These are phyloP conservation scores for Trichoderma sp. DNA, from an alignment of 2,329 filamentous ascomycete genomes.

Conservation along the genomic window DNA sequence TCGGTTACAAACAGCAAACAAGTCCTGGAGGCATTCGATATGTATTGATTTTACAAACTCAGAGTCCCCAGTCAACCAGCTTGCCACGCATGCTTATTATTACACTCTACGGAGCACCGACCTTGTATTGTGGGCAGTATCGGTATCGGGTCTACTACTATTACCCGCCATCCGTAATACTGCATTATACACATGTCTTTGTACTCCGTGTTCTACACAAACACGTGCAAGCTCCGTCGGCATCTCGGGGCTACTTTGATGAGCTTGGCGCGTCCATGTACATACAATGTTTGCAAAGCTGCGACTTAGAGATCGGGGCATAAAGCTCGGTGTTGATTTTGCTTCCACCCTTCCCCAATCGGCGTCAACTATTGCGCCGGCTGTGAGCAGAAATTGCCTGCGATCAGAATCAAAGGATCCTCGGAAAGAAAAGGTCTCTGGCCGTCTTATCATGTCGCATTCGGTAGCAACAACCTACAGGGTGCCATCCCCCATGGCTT, in stretches of 20 bases:
- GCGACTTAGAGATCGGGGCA: background rate
- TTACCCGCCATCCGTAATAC: background rate
- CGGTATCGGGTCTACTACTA: background rate
- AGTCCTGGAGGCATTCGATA: background rate
- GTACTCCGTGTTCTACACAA: background rate
- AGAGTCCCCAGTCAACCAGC: background rate
- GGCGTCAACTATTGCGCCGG: background rate
- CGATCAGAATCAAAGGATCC: background rate
- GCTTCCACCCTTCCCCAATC: background rate
- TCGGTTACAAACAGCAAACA: background rate
- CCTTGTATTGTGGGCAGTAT: background rate
- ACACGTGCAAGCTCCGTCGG: background rate
- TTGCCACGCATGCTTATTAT: background rate
- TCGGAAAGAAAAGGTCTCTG: background rate
- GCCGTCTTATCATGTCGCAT: conserved; percentile 19
- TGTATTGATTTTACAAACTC: background rate
- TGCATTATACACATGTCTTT: background rate
- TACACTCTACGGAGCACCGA: background rate
- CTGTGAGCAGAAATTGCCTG: background rate
- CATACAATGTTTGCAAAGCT: background rate
- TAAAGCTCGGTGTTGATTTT: background rate
- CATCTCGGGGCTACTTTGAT: conserved; percentile 1
- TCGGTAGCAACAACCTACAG: conserved; percentile 1
- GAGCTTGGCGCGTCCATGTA: background rate
- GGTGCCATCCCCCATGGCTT: conserved; percentile 10